Percentiles rank a stretch among this genome's conserved stretches.
Conservation (phyloP, 371 early-diverging fungal species). For the Cokeromyces recurvatus region DNA sequence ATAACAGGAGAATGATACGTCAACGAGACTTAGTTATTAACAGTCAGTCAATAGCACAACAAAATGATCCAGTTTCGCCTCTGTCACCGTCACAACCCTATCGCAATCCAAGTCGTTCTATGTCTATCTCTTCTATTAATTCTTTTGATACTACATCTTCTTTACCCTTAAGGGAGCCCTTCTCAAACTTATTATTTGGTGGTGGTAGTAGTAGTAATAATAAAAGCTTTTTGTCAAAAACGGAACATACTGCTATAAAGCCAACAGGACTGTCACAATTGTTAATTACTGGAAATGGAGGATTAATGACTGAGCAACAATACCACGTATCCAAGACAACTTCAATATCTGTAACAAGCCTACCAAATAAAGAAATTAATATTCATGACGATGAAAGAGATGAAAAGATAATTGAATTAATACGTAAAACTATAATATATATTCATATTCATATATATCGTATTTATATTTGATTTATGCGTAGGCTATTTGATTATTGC, state of each 20-base stretch:
- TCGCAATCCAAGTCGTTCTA: constrained; percentile 6
- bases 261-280: constrained; percentile 4
- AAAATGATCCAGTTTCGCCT: too few species aligned
- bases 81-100: constrained; percentile 3
- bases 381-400: constrained; percentile 57
- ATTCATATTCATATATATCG: too few species aligned
- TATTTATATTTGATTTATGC: background rate
- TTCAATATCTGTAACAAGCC: background rate
- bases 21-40: too few species aligned
- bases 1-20: too few species aligned
- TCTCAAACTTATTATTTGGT: constrained; percentile 72
- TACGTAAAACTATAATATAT: constrained; percentile 51
- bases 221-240: too few species aligned
- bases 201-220: constrained; percentile 1
- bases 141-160: constrained; percentile 1
- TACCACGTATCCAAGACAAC: too few species aligned
- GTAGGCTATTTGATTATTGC: constrained; percentile 67
- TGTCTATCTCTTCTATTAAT: constrained; percentile 14
- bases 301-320: too few species aligned
- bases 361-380: constrained; percentile 7
- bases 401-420: constrained; percentile 77
- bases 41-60: too few species aligned
- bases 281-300: background rate
- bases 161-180: constrained; percentile 26
- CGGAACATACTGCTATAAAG: background rate